Evolutionary conservation across 768 basidiomycete genomes (phyloP).

Genomic region (Lactarius deliciosus): DNA sequence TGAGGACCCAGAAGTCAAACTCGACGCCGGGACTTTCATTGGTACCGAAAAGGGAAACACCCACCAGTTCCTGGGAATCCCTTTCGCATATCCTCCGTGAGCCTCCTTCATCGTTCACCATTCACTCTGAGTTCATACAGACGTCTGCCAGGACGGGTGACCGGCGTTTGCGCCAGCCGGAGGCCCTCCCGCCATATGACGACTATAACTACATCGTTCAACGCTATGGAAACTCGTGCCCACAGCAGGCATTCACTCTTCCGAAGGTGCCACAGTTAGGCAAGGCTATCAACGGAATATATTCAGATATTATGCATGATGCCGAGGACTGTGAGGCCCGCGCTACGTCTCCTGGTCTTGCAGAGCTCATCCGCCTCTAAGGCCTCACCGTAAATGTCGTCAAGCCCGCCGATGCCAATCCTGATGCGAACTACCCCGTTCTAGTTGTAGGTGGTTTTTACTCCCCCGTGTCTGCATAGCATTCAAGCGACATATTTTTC

Average conservation of each 20-base stretch:
- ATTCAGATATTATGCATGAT: slow-evolving; percentile 5
- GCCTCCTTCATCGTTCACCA: slow-evolving; percentile 12
- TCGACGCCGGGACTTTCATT: slow-evolving; percentile 36
- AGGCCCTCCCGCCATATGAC: slow-evolving; percentile 21
- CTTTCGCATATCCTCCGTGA: slow-evolving; percentile 43
- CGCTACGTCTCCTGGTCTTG: neutral
- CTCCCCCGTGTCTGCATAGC: too few relatives aligned
- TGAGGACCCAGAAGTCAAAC: slow-evolving; percentile 28
- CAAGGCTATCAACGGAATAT: neutral
- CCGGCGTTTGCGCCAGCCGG: slow-evolving; percentile 40
- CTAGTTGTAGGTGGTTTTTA: slow-evolving; percentile 29
- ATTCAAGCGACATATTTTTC: neutral
- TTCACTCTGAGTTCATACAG: too few relatives aligned
- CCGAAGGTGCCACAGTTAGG: slow-evolving; percentile 5
- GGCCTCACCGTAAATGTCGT: slow-evolving; percentile 34
- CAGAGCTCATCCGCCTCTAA: slow-evolving; percentile 6
- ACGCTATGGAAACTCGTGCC: slow-evolving; percentile 33
- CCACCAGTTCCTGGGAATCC: slow-evolving; percentile 42
- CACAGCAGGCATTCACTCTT: slow-evolving; percentile 30
- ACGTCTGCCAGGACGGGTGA: slow-evolving; percentile 35
- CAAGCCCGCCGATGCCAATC: slow-evolving; percentile 21
- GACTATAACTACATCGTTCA: slow-evolving; percentile 24
- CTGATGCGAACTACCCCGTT: slow-evolving; percentile 30
- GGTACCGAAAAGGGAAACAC: slow-evolving; percentile 34
- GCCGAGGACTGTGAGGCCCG: slow-evolving; percentile 31